Evolutionary conservation across 2,329 filamentous ascomycete genomes (phyloP).

Genomic region (Nemania sp.): DNA sequence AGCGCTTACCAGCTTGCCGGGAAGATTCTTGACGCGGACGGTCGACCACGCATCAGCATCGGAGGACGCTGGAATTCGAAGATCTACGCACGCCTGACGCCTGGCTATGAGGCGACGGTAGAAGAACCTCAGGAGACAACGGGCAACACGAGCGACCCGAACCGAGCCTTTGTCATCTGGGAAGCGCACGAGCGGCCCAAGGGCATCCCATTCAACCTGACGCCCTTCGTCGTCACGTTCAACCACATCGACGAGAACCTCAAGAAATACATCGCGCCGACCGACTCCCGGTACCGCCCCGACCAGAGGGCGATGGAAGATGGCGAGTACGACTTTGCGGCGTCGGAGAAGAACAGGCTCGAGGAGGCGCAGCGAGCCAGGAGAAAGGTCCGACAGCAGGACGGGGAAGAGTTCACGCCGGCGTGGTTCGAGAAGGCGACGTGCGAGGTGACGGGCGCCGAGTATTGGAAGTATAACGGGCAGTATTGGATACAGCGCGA

Average conservation of each 20-base stretch:
- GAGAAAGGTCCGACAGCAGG: constrained; percentile 71
- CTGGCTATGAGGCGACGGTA: constrained; percentile 80
- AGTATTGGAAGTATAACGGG: constrained; percentile 87
- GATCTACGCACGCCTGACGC: constrained; percentile 90
- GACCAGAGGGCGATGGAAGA: constrained; percentile 99
- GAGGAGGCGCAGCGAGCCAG: constrained; percentile 88
- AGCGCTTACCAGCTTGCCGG: constrained; percentile 88
- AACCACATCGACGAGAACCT: constrained; percentile 91
- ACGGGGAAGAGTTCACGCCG: constrained; percentile 80
- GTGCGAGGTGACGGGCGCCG: constrained; percentile 81
- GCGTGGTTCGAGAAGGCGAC: constrained; percentile 80
- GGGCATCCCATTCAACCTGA: constrained; percentile 95
- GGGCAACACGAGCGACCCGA: constrained; percentile 66
- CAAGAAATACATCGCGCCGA: constrained; percentile 78
- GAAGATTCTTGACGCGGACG: constrained; percentile 78
- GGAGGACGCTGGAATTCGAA: constrained; percentile 98
- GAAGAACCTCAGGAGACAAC: constrained; percentile 59
- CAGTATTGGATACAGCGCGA: constrained; percentile 84
- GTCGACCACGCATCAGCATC: constrained; percentile 84
- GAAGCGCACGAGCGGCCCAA: constrained; percentile 79
- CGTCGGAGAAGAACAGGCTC: constrained; percentile 89
- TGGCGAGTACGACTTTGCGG: constrained; percentile 93
- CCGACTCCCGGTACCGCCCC: constrained; percentile 88
- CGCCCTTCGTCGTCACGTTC: constrained; percentile 91
- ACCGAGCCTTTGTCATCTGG: constrained; percentile 88